phyloP scores from a whole-genome alignment of 305 asterid species.

The Fraxinus ornus region DNA sequence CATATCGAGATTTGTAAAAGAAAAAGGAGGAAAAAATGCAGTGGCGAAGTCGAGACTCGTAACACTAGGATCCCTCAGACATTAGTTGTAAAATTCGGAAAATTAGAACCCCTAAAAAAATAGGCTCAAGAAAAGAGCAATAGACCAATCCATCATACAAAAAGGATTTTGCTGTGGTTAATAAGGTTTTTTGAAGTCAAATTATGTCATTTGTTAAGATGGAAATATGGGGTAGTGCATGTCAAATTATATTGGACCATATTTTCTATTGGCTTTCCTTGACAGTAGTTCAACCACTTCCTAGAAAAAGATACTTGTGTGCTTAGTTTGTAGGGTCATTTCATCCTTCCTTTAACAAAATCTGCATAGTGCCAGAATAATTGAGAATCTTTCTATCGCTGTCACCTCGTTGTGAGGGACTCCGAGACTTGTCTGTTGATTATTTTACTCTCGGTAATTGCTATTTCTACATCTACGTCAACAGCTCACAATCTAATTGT shows the following conservation, averaged over 20 bases:
- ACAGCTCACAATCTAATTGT: conserved; percentile 1
- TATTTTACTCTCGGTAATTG: not conserved
- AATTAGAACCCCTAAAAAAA: not conserved
- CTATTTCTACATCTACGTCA: not conserved
- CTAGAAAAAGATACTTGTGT: not conserved
- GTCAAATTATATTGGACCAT: not conserved
- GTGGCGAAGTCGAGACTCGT: not conserved
- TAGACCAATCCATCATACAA: not conserved
- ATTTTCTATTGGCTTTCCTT: not conserved
- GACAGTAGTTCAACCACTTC: not conserved
- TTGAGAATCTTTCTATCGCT: not conserved
- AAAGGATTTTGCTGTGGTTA: not conserved
- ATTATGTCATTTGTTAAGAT: not conserved
- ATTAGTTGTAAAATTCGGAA: not conserved
- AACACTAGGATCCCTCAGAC: not conserved
- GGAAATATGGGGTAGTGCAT: not conserved
- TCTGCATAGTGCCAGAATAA: not conserved
- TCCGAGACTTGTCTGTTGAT: not conserved
- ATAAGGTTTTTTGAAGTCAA: not conserved
- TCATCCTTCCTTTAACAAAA: not conserved
- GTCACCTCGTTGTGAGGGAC: not conserved
- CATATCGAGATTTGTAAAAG: not conserved
- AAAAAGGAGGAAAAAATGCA: not conserved
- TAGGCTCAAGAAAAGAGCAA: not conserved
- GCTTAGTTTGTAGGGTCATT: not conserved